phyloP scores from a whole-genome alignment of 2,329 filamentous ascomycete species.

The Pseudogymnoascus sp. region DNA sequence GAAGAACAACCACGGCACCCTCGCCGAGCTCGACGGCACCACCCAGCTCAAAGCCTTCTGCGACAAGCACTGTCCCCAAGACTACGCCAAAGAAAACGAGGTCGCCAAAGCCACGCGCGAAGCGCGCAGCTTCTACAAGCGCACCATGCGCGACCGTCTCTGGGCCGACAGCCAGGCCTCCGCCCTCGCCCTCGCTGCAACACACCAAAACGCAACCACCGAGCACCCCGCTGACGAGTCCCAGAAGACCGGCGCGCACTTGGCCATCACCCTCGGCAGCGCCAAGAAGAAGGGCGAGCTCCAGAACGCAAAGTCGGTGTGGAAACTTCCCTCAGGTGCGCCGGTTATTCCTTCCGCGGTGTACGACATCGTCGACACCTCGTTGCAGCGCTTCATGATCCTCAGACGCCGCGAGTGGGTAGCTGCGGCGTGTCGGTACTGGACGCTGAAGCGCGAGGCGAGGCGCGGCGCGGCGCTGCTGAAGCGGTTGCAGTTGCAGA shows the following conservation, averaged over 20 bases:
- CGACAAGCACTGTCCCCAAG: constrained; percentile 84
- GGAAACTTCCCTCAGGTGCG: constrained; percentile 90
- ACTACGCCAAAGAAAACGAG: constrained; percentile 80
- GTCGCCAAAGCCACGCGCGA: constrained; percentile 73
- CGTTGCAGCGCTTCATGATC: constrained; percentile 74
- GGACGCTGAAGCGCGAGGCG: constrained; percentile 93
- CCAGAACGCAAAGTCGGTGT: constrained; percentile 59
- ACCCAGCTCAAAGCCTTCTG: constrained; percentile 90
- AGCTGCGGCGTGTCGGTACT: constrained; percentile 90
- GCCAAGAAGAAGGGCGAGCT: constrained; percentile 64
- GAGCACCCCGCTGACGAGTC: constrained; percentile 72
- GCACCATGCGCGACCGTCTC: constrained; percentile 77
- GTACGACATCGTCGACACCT: constrained; percentile 76
- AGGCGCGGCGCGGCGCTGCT: constrained; percentile 83
- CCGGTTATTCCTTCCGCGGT: constrained; percentile 88
- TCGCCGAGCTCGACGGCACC: constrained; percentile 69
- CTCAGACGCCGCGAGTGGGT: constrained; percentile 86
- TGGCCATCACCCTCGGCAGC: constrained; percentile 65
- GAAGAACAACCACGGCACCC: constrained; percentile 80
- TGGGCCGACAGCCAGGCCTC: constrained; percentile 89
- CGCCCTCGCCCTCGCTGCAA: constrained; percentile 71
- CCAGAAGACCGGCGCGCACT: constrained; percentile 75
- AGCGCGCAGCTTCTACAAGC: constrained; percentile 82
- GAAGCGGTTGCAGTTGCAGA: constrained; percentile 86
- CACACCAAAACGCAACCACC: constrained; percentile 55